Conservation (phyloP, 192 early-diverging fungal genomes). For the Backusella tuberculispora region DNA sequence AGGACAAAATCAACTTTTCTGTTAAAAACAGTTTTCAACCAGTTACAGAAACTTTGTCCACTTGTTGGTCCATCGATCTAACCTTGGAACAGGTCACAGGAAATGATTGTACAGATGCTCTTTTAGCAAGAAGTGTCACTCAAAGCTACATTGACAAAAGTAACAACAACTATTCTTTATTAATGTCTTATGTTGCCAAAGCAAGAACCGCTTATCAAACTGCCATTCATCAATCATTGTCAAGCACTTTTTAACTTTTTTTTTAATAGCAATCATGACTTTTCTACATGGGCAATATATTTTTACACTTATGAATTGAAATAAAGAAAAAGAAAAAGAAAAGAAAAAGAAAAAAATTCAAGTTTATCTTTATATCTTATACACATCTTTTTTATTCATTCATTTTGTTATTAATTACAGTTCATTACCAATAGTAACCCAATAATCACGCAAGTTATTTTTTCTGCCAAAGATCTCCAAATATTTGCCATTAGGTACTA, state of each 20-base stretch:
- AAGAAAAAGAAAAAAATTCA: background rate
- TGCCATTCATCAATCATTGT: constrained; percentile 13
- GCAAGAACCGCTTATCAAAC: background rate
- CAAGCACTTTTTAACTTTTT: background rate
- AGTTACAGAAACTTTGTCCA: background rate
- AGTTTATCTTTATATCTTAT: background rate
- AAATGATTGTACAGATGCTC: constrained; percentile 7
- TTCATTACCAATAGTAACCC: constrained; percentile 98
- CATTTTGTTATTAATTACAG: constrained; percentile 58
- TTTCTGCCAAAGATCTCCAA: constrained; percentile 96
- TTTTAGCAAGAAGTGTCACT: background rate
- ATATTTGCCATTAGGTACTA: constrained; percentile 90
- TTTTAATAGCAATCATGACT: no score
- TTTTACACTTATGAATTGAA: background rate
- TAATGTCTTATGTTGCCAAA: background rate
- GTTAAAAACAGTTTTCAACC: constrained; percentile 7
- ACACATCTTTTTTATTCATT: background rate
- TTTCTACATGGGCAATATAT: background rate
- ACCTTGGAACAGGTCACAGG: constrained; percentile 3
- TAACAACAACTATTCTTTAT: background rate
- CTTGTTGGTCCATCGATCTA: background rate
- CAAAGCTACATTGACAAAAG: constrained; percentile 7
- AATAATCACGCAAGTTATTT: constrained; percentile 94
- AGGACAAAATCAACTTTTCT: constrained; percentile 4
- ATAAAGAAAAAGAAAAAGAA: background rate